Evolutionary conservation across 2,329 filamentous ascomycete genomes (phyloP), one percentile per base, ranked within the genome.

Genomic region (Penicillium aurantiogriseum): DNA sequence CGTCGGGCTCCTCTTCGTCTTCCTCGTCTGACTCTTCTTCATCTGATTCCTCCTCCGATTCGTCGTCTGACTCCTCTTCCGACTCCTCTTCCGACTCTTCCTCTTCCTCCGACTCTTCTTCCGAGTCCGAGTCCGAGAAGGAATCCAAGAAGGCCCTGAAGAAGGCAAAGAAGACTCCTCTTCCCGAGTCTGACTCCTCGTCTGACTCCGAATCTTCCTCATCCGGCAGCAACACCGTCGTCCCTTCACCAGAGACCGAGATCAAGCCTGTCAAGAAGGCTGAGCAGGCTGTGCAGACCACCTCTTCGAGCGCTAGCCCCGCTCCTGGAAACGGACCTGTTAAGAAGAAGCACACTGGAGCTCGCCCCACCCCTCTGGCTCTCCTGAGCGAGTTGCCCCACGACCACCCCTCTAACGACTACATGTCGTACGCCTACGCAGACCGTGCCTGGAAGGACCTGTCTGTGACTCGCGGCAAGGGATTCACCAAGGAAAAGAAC

Each of bases 401-500:
- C 90, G 23, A 84, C 80, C 68, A 88, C 92, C 67, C 85, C 3
- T 92, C 88, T 67, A 97, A 97, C 76, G 85, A 84, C 15, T 97
- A 93, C 73, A 82, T 91, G 11, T 82, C 87, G 23, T 91, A 97
- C 73, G 88, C 89, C 62, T 99, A 97, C 77, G 93, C 92, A 25
- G 88, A 94, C 67, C 87, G 87, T 66, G 95, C 95, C 9, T 90
- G 92, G 71, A 85, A 91, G 65, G 92, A 97, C 72, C 79, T 99
- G 62, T 90, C 92, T 48, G 85, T 96, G 39, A 97, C 93, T 33
- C 91, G 89, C 74, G 94, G 94, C 69, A 97, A 97, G 80, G 92
- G 91, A 4, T 99, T 99, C 78, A 97, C 93, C 59, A 99, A 99
- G 82, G 94, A 97, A 81, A 99, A 99, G 87, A 99, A 99, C 79